These are phyloP conservation scores for Penicillium cataractarum DNA, from an alignment of 495 filamentous ascomycete species.

Conservation along the genomic window DNA sequence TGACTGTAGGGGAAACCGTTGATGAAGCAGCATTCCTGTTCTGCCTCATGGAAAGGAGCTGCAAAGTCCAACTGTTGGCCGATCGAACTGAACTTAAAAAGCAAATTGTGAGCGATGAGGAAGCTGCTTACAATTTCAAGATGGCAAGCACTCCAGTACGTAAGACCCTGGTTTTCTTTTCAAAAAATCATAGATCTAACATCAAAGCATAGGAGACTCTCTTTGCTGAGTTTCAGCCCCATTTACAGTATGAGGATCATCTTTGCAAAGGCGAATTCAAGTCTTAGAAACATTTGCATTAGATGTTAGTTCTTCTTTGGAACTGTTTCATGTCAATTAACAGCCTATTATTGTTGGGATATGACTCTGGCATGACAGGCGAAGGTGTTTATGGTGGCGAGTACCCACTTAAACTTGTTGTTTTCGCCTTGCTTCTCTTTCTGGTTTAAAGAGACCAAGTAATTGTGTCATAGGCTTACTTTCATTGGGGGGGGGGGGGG, in stretches of 20 bases:
- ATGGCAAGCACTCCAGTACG: background rate
- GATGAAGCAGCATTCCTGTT: constrained; percentile 62
- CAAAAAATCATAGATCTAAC: background rate
- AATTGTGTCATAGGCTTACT: background rate
- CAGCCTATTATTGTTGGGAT: background rate
- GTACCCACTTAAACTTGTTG: background rate
- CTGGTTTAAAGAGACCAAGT: background rate
- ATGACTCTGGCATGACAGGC: background rate
- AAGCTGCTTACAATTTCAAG: constrained; percentile 53
- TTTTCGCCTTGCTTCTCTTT: background rate
- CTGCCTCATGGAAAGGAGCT: constrained; percentile 53
- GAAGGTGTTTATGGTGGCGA: background rate
- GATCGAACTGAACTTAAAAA: constrained; percentile 43
- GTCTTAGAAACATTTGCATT: background rate
- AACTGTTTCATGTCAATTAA: background rate
- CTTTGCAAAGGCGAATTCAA: constrained; percentile 1
- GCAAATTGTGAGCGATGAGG: constrained; percentile 50
- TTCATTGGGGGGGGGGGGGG: too few species aligned
- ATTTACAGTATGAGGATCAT: background rate
- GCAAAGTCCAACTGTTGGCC: constrained; percentile 52
- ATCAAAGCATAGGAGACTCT: background rate
- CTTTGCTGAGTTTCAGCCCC: background rate
- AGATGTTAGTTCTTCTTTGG: background rate
- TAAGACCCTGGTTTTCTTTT: background rate
- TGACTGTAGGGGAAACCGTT: constrained; percentile 55